Percentiles rank a stretch among this genome's conserved stretches.
Evolutionary conservation across 2,329 filamentous ascomycete species (phyloP).

Genomic region (Stromatinia cepivora): DNA sequence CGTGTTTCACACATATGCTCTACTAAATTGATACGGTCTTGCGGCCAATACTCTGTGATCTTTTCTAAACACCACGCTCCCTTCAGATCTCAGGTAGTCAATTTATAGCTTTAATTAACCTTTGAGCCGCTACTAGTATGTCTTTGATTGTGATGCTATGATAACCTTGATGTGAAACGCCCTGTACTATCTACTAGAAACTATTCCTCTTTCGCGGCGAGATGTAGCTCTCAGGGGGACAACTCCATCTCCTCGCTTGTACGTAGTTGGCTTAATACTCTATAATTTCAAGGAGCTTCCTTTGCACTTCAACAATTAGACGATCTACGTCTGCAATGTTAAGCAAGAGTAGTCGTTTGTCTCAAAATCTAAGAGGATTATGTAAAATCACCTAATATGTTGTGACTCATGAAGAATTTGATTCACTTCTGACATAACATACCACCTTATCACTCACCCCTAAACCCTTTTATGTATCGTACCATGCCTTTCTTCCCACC

Average conservation of each 20-base stretch:
- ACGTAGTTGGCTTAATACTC: background rate
- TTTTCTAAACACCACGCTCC: background rate
- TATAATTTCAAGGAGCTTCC: background rate
- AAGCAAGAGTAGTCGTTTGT: background rate
- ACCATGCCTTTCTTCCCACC: background rate
- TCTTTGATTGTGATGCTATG: background rate
- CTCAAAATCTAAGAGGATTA: background rate
- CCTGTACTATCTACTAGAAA: too few relatives aligned
- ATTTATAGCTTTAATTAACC: background rate
- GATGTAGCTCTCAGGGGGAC: background rate
- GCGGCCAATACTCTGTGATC: background rate
- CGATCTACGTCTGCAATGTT: too few relatives aligned
- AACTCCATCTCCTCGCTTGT: background rate
- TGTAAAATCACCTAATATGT: background rate
- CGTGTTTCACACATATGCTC: background rate
- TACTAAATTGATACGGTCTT: background rate
- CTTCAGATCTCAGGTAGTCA: background rate
- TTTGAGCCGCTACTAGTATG: background rate
- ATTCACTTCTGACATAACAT: constrained; percentile 11
- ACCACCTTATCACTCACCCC: background rate
- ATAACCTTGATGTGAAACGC: background rate
- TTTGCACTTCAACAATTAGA: background rate
- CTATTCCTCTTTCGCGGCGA: background rate
- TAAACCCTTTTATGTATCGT: background rate
- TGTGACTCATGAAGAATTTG: background rate